Conservation (phyloP, 176 grass and related monocot species). For the Oryza coarctata region DNA sequence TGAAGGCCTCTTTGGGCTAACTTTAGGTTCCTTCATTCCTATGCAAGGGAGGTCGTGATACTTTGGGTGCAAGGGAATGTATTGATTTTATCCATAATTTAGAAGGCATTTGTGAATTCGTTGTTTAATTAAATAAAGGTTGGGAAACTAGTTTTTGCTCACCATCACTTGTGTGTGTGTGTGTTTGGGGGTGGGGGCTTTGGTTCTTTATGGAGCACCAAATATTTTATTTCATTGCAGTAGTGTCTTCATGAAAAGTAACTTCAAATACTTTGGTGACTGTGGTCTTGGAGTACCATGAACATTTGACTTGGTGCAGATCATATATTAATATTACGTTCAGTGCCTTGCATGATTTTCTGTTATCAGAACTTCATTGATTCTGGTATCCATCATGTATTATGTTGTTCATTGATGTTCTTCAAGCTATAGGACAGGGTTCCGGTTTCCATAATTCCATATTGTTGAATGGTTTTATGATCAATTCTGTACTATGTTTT, state of each 20-base stretch:
- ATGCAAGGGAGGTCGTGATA: not conserved
- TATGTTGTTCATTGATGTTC: no score
- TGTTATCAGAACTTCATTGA: not conserved
- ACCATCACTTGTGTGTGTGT: not conserved
- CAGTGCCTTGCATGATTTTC: not conserved
- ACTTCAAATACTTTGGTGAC: not conserved
- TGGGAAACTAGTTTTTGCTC: not conserved
- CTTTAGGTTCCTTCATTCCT: not conserved
- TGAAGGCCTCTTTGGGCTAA: not conserved
- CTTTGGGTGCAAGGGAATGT: not conserved
- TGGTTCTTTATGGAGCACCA: not conserved
- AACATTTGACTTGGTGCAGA: not conserved
- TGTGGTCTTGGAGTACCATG: not conserved
- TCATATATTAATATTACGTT: not conserved
- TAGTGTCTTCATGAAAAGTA: not conserved
- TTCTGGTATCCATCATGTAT: not conserved
- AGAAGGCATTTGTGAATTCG: not conserved
- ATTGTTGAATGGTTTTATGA: constrained; percentile 18
- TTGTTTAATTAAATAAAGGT: not conserved
- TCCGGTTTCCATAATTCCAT: not conserved
- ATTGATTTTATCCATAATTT: constrained; percentile 12
- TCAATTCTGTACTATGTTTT: not conserved
- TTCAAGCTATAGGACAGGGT: not conserved
- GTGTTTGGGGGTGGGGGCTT: no score
- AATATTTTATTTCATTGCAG: not conserved